A percentile compares a stretch with the other conserved stretches of the same genome.
These are phyloP conservation scores for Aspergillus pseudoterreus DNA, from an alignment of 2,329 filamentous ascomycete genomes.

Conservation along the genomic window DNA sequence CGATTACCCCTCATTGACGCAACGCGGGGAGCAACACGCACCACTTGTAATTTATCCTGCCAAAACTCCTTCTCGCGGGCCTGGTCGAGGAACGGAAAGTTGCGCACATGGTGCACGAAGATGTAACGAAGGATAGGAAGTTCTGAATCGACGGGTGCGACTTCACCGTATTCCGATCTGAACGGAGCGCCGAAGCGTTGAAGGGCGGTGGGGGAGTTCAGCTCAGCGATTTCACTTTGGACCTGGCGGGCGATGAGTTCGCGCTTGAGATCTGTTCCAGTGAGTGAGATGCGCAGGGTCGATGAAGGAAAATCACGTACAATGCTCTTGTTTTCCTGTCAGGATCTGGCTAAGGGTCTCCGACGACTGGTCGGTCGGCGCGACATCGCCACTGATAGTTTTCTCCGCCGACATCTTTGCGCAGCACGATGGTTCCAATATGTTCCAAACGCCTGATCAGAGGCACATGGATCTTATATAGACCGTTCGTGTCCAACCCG, in stretches of 20 bases:
- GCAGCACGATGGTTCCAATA: conserved; percentile 4
- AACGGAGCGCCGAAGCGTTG: conserved; percentile 95
- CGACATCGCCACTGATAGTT: conserved; percentile 1
- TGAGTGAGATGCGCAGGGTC: conserved; percentile 5
- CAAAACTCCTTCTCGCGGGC: conserved; percentile 98
- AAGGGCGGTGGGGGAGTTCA: conserved; percentile 90
- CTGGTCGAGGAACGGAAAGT: conserved; percentile 96
- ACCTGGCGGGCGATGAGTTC: conserved; percentile 91
- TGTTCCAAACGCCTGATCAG: conserved; percentile 4
- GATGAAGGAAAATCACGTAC: conserved; percentile 47
- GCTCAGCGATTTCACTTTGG: conserved; percentile 81
- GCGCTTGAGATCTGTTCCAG: conserved; percentile 75
- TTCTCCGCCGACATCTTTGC: conserved; percentile 11
- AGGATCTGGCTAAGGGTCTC: conserved; percentile 52
- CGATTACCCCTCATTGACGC: not conserved
- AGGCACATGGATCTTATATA: conserved; percentile 10
- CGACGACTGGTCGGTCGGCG: conserved; percentile 6
- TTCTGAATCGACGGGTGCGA: conserved; percentile 89
- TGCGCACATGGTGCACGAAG: conserved; percentile 95
- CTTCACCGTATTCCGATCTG: conserved; percentile 85
- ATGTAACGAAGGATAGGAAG: conserved; percentile 92
- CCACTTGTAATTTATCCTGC: conserved; percentile 95
- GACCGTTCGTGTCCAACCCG: not conserved
- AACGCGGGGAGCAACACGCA: conserved; percentile 47
- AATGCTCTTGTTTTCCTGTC: conserved; percentile 97